Conservation (phyloP, 75 land plant genomes). For the Picea sitchensis region DNA sequence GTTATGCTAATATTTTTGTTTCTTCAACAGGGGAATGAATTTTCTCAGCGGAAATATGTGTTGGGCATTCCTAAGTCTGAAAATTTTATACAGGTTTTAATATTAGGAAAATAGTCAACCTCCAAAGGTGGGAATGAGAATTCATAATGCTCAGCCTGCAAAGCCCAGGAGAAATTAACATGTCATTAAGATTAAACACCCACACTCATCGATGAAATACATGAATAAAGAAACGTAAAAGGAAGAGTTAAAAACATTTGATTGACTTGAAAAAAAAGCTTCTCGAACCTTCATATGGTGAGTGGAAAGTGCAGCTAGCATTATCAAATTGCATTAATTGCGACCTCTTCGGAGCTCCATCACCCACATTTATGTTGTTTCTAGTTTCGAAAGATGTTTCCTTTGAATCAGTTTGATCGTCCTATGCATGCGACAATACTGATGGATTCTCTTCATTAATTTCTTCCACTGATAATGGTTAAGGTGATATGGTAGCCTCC, state of each 20-base stretch:
- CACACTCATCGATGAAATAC: too few relatives aligned
- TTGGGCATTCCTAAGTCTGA: not conserved
- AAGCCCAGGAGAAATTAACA: too few relatives aligned
- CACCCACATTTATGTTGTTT: not conserved
- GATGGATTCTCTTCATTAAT: not conserved
- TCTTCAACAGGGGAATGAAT: not conserved
- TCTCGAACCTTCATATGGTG: not conserved
- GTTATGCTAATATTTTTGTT: not conserved
- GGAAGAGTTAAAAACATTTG: too few relatives aligned
- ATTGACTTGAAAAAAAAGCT: too few relatives aligned
- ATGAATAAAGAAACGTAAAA: too few relatives aligned
- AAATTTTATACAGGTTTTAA: not conserved
- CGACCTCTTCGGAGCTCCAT: not conserved
- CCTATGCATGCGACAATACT: not conserved
- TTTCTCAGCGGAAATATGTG: not conserved
- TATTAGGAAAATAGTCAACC: not conserved
- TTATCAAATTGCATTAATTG: not conserved
- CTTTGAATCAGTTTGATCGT: not conserved
- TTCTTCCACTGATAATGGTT: too few relatives aligned
- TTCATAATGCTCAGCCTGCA: not conserved
- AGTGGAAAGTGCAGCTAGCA: not conserved
- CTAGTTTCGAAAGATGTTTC: not conserved
- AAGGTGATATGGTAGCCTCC: too few relatives aligned
- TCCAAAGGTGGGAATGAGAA: not conserved
- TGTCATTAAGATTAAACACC: too few relatives aligned